phyloP scores from a whole-genome alignment of 176 grass and related monocot genomes.

The Musa beccarii region DNA sequence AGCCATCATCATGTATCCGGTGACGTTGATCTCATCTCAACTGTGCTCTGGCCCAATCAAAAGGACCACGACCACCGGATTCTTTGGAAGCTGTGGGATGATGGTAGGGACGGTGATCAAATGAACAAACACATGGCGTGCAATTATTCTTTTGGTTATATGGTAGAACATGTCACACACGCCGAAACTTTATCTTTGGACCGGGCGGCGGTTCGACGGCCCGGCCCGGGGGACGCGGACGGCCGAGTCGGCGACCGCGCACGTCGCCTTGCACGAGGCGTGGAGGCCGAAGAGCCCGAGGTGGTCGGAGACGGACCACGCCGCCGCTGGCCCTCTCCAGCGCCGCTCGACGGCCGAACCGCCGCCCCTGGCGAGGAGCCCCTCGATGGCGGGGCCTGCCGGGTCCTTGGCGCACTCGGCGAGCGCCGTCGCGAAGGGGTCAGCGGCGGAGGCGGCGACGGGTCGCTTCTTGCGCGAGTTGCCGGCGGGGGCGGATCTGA shows the following conservation, averaged over 20 bases:
- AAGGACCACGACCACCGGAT: no score
- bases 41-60: no score
- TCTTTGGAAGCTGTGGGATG: no score
- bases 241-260: neutral
- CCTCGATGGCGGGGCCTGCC: neutral
- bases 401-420: constrained; percentile 8
- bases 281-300: neutral
- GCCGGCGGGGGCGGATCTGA: neutral
- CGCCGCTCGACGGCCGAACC: neutral
- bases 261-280: neutral
- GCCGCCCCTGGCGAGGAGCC: neutral
- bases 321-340: neutral
- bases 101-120: no score
- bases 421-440: constrained; percentile 24
- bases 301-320: neutral
- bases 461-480: constrained; percentile 7
- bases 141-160: no score
- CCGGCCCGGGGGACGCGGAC: neutral
- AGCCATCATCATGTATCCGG: no score
- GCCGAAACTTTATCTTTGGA: neutral
- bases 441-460: neutral
- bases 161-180: no score
- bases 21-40: no score
- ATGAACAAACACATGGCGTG: no score
- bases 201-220: neutral